Evolutionary conservation across 768 basidiomycete species (phyloP).

Genomic region (Mycena filopes): DNA sequence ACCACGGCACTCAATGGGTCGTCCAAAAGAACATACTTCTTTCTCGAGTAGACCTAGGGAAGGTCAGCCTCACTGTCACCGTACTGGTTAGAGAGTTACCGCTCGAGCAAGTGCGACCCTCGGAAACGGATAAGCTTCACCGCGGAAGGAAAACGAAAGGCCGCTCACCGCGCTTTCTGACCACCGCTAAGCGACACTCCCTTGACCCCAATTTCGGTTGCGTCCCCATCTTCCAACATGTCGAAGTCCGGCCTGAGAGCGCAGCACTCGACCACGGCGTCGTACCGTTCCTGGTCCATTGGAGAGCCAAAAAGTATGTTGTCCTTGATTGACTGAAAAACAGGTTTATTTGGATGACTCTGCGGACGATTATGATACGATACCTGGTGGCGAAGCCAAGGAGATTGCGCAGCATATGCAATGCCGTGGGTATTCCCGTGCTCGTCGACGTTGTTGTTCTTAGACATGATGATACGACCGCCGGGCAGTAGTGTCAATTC

Average conservation of each 20-base stretch:
- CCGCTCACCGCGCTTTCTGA: constrained; percentile 66
- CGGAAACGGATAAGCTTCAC: too few species aligned
- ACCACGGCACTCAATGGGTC: constrained; percentile 72
- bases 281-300: constrained; percentile 77
- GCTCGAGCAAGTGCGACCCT: constrained; percentile 74
- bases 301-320: constrained; percentile 86
- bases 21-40: constrained; percentile 62
- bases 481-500: constrained; percentile 69
- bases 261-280: constrained; percentile 82
- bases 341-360: background rate
- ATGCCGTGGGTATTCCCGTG: constrained; percentile 70
- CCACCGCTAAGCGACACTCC: constrained; percentile 52
- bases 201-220: constrained; percentile 84
- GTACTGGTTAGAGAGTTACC: constrained; percentile 22
- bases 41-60: constrained; percentile 55
- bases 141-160: constrained; percentile 9
- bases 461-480: constrained; percentile 72
- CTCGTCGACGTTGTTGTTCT: constrained; percentile 69
- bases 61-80: background rate
- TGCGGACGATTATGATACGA: background rate
- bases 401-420: constrained; percentile 79
- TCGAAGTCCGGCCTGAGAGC: constrained; percentile 85
- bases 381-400: constrained; percentile 68
- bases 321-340: constrained; percentile 68
- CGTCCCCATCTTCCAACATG: constrained; percentile 82